These are phyloP conservation scores for Oryza meyeriana DNA, from an alignment of 176 grass and related monocot genomes.

Conservation along the genomic window DNA sequence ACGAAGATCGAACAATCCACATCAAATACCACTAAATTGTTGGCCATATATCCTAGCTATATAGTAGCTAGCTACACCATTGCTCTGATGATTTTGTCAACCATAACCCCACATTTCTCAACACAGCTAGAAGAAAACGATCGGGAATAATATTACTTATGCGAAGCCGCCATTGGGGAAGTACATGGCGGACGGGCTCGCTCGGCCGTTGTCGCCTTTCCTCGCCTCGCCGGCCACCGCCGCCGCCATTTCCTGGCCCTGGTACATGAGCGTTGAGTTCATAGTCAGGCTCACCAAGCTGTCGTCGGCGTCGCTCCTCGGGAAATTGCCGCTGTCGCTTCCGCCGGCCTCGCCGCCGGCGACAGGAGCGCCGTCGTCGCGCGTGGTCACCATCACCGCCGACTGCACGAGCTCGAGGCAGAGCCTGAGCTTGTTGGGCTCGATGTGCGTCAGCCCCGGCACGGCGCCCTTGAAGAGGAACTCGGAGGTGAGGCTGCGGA, in stretches of 20 bases:
- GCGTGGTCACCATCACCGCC: slow-evolving; percentile 74
- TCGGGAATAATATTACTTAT: slow-evolving; percentile 8
- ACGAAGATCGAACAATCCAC: slow-evolving; percentile 31
- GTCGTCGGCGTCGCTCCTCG: slow-evolving; percentile 49
- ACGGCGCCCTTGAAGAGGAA: slow-evolving; percentile 99
- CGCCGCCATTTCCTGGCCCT: slow-evolving; percentile 56
- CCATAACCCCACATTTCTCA: not conserved
- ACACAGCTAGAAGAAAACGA: not conserved
- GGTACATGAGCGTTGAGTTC: slow-evolving; percentile 84
- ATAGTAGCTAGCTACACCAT: slow-evolving; percentile 16
- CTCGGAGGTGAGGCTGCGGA: slow-evolving; percentile 90
- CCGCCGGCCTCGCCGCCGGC: slow-evolving; percentile 14
- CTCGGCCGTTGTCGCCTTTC: slow-evolving; percentile 47
- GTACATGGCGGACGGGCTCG: slow-evolving; percentile 59
- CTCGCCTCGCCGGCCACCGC: slow-evolving; percentile 30
- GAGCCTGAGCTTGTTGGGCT: slow-evolving; percentile 94
- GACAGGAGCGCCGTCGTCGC: slow-evolving; percentile 51
- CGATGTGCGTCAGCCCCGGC: slow-evolving; percentile 83
- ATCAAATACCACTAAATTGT: slow-evolving; percentile 36
- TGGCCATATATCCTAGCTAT: slow-evolving; percentile 18
- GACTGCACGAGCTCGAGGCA: slow-evolving; percentile 98
- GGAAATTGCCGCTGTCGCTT: slow-evolving; percentile 35
- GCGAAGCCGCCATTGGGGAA: slow-evolving; percentile 75
- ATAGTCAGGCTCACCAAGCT: slow-evolving; percentile 83
- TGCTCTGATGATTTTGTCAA: not conserved